These are phyloP conservation scores for Acanthamoeba castellanii DNA, from an alignment of 208 protist genomes.

Conservation along the genomic window DNA sequence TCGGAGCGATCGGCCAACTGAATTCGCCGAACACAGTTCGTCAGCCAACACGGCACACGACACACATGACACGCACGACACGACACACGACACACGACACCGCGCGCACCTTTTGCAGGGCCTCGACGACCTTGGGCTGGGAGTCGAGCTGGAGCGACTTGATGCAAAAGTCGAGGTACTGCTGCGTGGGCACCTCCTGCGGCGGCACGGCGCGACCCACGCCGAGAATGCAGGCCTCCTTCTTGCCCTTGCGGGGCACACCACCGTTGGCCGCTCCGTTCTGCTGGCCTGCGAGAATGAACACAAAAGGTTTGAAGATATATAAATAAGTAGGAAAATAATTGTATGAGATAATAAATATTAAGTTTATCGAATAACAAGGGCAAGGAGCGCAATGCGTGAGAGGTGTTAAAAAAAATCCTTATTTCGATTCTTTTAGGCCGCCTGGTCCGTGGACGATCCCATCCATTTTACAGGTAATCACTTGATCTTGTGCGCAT, in stretches of 20 bases:
- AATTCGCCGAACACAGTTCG: too few species aligned
- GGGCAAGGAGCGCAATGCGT: too few species aligned
- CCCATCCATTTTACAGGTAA: too few species aligned
- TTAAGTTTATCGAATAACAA: background rate
- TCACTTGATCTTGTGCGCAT: too few species aligned
- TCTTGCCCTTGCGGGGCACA: background rate
- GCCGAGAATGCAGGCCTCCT: conserved; percentile 33
- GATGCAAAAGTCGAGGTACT: conserved; percentile 54
- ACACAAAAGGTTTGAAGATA: background rate
- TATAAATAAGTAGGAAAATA: background rate
- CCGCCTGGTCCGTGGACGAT: background rate
- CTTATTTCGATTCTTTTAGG: background rate
- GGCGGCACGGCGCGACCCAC: conserved; percentile 2
- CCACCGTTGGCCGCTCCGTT: background rate
- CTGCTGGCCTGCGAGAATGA: background rate
- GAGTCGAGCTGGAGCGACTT: conserved; percentile 36
- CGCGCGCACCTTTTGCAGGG: background rate
- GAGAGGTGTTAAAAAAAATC: too few species aligned
- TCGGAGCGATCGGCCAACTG: conserved; percentile 47
- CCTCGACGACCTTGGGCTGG: conserved; percentile 20
- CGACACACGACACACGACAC: background rate
- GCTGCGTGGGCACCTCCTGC: background rate
- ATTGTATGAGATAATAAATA: background rate
- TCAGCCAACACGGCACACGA: background rate
- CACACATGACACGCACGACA: background rate